Conservation (phyloP, 2,329 filamentous ascomycete species). For the Didymella sp. region DNA sequence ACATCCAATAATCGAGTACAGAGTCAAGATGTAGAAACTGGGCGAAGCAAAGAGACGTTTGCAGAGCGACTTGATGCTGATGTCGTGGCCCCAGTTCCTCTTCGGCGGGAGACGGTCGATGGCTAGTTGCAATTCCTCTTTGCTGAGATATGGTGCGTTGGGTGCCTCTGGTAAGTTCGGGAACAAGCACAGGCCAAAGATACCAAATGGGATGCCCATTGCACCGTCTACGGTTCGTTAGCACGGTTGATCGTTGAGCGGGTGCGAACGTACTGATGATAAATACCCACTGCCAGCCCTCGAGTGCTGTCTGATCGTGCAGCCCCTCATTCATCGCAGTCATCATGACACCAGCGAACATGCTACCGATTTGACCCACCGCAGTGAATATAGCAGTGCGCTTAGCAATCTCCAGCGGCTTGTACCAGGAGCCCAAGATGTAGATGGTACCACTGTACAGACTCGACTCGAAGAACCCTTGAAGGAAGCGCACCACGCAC, state of each 20-base stretch:
- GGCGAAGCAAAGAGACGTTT: conserved; percentile 34
- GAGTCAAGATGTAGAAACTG: conserved; percentile 50
- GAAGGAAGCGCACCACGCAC: conserved; percentile 36
- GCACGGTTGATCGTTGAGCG: background rate
- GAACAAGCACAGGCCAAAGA: conserved; percentile 39
- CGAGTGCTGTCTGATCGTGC: conserved; percentile 27
- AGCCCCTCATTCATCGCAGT: conserved; percentile 42
- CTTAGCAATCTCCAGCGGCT: conserved; percentile 40
- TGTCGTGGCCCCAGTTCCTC: conserved; percentile 34
- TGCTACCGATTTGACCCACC: conserved; percentile 40
- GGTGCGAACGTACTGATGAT: conserved; percentile 29
- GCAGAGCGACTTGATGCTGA: conserved; percentile 31
- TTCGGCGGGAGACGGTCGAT: conserved; percentile 37
- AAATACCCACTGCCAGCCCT: conserved; percentile 43
- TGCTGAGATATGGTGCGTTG: conserved; percentile 32
- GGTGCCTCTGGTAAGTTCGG: conserved; percentile 39
- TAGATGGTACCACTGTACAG: conserved; percentile 43
- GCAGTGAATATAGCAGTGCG: conserved; percentile 42
- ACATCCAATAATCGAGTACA: conserved; percentile 49
- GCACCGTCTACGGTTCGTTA: conserved; percentile 33
- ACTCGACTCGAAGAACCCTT: conserved; percentile 39
- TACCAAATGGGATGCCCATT: conserved; percentile 40
- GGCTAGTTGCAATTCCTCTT: conserved; percentile 36
- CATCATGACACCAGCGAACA: conserved; percentile 45
- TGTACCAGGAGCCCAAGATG: conserved; percentile 41